phyloP scores from a whole-genome alignment of 2,329 filamentous ascomycete species.

The Purpureocillium lavendulum region DNA sequence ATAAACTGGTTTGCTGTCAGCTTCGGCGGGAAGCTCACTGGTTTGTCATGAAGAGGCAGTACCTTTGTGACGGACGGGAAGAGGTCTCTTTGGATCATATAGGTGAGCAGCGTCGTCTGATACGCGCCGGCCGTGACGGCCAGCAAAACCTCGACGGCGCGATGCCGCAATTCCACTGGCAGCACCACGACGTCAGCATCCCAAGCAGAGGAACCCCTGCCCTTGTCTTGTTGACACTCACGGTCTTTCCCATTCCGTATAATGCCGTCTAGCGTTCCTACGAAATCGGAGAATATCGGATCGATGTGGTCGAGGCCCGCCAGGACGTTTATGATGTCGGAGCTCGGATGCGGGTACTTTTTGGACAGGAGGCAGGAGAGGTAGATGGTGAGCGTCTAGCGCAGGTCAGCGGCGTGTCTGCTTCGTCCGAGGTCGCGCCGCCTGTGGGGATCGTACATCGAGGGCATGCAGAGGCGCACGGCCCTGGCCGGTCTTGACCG shows the following conservation, averaged over 20 bases:
- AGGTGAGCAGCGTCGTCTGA: conserved; percentile 87
- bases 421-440: background rate
- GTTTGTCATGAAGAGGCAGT: background rate
- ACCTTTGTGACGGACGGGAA: conserved; percentile 96
- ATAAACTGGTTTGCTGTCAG: conserved; percentile 50
- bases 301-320: conserved; percentile 87
- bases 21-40: background rate
- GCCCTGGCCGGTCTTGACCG: conserved; percentile 52
- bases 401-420: conserved; percentile 11
- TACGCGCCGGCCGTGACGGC: conserved; percentile 89
- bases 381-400: conserved; percentile 81
- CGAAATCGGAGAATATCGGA: conserved; percentile 78
- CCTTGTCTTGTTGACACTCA: conserved; percentile 33
- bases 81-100: conserved; percentile 88
- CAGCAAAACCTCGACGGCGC: conserved; percentile 73
- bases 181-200: no score
- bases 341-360: conserved; percentile 89
- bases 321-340: conserved; percentile 84
- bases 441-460: conserved; percentile 54
- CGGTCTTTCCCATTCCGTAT: conserved; percentile 67
- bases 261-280: conserved; percentile 70
- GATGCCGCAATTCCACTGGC: conserved; percentile 64
- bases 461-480: conserved; percentile 70
- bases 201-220: no score
- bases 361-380: conserved; percentile 75